Conservation (phyloP, 345 rosid species). For the Populus nigra region DNA sequence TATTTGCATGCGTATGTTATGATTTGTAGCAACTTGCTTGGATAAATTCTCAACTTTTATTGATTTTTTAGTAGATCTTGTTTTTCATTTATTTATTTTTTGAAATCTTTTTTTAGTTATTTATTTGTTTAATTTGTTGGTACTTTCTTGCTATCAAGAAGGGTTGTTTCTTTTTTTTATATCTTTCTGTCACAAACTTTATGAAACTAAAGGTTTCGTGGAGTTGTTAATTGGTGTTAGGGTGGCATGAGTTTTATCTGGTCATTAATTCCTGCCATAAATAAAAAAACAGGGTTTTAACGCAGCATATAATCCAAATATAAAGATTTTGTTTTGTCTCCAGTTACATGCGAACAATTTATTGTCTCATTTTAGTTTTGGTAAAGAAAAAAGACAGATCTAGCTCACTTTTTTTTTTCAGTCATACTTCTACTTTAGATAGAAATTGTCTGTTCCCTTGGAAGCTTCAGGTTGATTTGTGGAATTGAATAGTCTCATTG, state of each 20-base stretch:
- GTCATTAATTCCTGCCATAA: not conserved
- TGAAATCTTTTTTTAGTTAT: not conserved
- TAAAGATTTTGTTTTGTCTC: slow-evolving; percentile 5
- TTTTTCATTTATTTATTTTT: not conserved
- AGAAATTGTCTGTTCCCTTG: not conserved
- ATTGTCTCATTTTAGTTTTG: not conserved
- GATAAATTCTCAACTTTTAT: not conserved
- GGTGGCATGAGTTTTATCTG: not conserved
- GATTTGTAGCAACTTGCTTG: not conserved
- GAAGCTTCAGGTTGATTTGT: not conserved
- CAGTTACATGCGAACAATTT: not conserved
- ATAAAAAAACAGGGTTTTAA: not conserved
- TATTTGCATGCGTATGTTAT: not conserved
- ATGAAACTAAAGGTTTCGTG: no score
- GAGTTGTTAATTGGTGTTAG: no score
- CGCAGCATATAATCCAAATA: slow-evolving; percentile 5
- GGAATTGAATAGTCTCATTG: not conserved
- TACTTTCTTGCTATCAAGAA: no score
- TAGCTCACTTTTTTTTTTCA: not conserved
- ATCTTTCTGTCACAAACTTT: no score
- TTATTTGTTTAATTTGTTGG: no score
- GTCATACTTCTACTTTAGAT: not conserved
- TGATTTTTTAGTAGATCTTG: slow-evolving; percentile 1
- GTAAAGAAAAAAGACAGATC: slow-evolving; percentile 13
- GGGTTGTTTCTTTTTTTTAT: no score